These are phyloP conservation scores for Penicillium atrosanguineum DNA, from an alignment of 495 filamentous ascomycete genomes.

Conservation along the genomic window DNA sequence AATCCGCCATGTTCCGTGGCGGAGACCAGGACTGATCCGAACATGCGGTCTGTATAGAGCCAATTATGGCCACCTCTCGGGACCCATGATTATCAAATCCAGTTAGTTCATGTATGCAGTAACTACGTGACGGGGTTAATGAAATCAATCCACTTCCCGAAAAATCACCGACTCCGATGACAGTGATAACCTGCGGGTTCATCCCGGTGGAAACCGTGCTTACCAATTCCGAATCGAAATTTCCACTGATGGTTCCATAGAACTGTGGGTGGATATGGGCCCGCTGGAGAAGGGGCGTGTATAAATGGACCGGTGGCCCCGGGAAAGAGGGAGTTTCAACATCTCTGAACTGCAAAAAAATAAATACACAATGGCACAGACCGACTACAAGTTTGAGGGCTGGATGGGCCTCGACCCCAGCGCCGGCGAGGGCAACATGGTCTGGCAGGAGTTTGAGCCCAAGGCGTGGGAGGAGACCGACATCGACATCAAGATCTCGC, in stretches of 20 bases:
- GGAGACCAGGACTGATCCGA: not conserved
- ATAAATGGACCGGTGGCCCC: slow-evolving; percentile 18
- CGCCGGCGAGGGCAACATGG: slow-evolving; percentile 71
- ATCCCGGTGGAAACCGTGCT: not conserved
- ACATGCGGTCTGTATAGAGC: not conserved
- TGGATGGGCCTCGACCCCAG: slow-evolving; percentile 69
- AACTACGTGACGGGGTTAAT: not conserved
- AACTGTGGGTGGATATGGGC: not conserved
- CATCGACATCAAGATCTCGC: slow-evolving; percentile 51
- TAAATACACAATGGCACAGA: slow-evolving; percentile 25
- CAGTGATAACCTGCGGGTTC: not conserved
- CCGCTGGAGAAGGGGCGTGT: not conserved
- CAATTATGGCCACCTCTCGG: not conserved
- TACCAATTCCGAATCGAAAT: not conserved
- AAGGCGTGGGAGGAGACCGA: slow-evolving; percentile 82
- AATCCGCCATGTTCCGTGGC: not conserved
- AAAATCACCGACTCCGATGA: not conserved
- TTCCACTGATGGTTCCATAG: not conserved
- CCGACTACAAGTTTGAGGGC: slow-evolving; percentile 70
- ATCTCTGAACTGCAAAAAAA: not conserved
- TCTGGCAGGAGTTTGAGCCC: slow-evolving; percentile 72
- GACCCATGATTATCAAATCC: not conserved
- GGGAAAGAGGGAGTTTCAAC: not conserved
- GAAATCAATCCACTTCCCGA: not conserved
- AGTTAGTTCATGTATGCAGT: not conserved